phyloP scores from a whole-genome alignment of 495 filamentous ascomycete species.

The Penicillium flavigenum region DNA sequence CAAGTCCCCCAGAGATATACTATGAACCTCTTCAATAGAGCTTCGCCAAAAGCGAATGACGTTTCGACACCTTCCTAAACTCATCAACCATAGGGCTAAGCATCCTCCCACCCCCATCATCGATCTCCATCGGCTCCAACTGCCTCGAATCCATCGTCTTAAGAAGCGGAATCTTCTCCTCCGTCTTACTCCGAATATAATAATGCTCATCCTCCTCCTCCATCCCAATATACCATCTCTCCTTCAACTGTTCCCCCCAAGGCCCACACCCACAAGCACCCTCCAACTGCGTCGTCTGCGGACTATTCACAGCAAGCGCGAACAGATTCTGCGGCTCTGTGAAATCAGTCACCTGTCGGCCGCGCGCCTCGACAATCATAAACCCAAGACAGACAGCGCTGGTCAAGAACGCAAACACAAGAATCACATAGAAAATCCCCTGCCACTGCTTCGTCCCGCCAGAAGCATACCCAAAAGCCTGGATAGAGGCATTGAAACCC shows the following conservation, averaged over 20 bases:
- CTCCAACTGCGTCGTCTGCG: conserved; percentile 50
- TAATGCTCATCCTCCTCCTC: conserved; percentile 40
- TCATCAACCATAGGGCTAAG: conserved; percentile 36
- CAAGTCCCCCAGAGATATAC: background rate
- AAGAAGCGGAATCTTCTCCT: conserved; percentile 18
- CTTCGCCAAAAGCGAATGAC: conserved; percentile 26
- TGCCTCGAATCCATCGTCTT: background rate
- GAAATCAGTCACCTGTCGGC: conserved; percentile 67
- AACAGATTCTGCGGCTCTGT: conserved; percentile 75
- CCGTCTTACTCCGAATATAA: conserved; percentile 37
- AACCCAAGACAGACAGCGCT: conserved; percentile 62
- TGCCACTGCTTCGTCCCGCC: conserved; percentile 58
- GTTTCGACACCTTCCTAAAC: conserved; percentile 32
- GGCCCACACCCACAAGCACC: conserved; percentile 68
- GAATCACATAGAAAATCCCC: conserved; percentile 59
- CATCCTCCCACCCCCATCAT: conserved; percentile 18
- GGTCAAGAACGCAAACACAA: conserved; percentile 59
- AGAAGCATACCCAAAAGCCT: conserved; percentile 61
- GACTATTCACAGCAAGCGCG: conserved; percentile 65
- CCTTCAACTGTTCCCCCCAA: conserved; percentile 48
- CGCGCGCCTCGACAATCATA: conserved; percentile 47
- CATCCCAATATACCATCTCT: conserved; percentile 59
- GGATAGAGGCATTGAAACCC: conserved; percentile 56
- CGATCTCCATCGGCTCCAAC: conserved; percentile 23
- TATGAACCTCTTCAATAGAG: conserved; percentile 24